phyloP scores from a whole-genome alignment of 169 alveolate genomes.

The Plasmodium coatneyi region DNA sequence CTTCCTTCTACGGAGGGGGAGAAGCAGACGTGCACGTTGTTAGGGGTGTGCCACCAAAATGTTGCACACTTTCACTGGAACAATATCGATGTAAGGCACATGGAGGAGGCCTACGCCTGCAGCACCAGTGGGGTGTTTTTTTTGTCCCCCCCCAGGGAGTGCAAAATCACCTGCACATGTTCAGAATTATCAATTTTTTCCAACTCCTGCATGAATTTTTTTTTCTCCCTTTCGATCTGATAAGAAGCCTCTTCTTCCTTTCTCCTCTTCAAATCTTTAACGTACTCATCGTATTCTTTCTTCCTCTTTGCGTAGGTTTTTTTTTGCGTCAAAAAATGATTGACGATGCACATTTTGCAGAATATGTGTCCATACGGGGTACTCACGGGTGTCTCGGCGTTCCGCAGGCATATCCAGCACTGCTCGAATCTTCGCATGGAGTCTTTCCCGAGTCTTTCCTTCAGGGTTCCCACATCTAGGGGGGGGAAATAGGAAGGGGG shows the following conservation, averaged over 20 bases:
- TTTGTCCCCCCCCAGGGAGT: not conserved
- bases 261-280: constrained; percentile 41
- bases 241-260: constrained; percentile 72
- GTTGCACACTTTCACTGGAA: not conserved
- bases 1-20: constrained; percentile 13
- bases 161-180: constrained; percentile 54
- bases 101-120: not conserved
- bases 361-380: constrained; percentile 94
- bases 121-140: not conserved
- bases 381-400: constrained; percentile 90
- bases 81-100: not conserved
- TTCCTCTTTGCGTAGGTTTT: constrained; percentile 66
- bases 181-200: constrained; percentile 65
- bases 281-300: constrained; percentile 43
- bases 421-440: constrained; percentile 91
- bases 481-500: not conserved
- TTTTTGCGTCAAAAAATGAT: constrained; percentile 90
- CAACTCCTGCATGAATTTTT: constrained; percentile 18
- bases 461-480: constrained; percentile 88
- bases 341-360: constrained; percentile 93
- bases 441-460: constrained; percentile 91
- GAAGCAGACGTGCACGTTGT: not conserved
- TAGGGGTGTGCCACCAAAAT: not conserved
- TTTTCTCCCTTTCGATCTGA: constrained; percentile 74
- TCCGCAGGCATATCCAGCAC: constrained; percentile 93